phyloP scores from a whole-genome alignment of 140 eudicot genomes.

The Anethum foeniculum region DNA sequence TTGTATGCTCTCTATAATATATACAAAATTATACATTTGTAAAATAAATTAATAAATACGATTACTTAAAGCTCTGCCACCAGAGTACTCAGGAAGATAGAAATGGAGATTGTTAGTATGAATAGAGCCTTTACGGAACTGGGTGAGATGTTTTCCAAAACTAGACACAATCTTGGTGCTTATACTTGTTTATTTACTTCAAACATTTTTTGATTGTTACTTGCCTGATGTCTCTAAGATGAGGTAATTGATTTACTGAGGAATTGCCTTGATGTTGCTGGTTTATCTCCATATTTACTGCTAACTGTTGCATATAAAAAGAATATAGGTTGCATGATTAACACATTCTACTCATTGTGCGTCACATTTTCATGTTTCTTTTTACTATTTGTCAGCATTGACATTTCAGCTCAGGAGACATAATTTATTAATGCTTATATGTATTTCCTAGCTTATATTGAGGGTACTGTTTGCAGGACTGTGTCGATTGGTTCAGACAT shows the following conservation, averaged over 20 bases:
- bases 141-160: not conserved
- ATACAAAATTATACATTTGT: not conserved
- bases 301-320: not conserved
- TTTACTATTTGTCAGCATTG: not conserved
- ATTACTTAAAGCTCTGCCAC: not conserved
- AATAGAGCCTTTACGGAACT: not conserved
- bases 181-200: not conserved
- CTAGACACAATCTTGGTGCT: not conserved
- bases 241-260: not conserved
- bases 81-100: not conserved
- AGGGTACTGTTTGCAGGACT: slow-evolving; percentile 48
- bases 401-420: slow-evolving; percentile 1
- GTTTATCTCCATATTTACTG: not conserved
- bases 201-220: not conserved
- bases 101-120: not conserved
- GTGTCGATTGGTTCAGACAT: slow-evolving; percentile 67
- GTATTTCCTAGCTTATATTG: slow-evolving; percentile 2
- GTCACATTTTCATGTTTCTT: not conserved
- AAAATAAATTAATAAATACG: not conserved
- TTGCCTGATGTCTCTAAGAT: not conserved
- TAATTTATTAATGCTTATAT: not conserved
- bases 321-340: not conserved
- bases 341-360: not conserved
- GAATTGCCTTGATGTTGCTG: not conserved
- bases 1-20: not conserved